A percentile compares a stretch with the other conserved stretches of the same genome.
phyloP scores from a whole-genome alignment of 106 monocot species.

The Iris macrosiphon region DNA sequence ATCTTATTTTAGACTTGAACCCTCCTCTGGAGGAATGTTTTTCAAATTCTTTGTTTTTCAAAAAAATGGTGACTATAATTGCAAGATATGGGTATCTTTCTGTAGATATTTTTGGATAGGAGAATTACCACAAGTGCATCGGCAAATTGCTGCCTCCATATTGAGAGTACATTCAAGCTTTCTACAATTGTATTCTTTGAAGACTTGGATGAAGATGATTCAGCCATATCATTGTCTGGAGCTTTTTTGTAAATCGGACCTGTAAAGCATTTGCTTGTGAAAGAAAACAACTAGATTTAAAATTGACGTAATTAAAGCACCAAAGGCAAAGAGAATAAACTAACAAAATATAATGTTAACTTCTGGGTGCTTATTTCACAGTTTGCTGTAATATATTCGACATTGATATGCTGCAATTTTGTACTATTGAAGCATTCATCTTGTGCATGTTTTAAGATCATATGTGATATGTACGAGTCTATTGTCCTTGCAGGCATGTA shows the following conservation, averaged over 20 bases:
- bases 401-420: not conserved
- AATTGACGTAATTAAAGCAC: not conserved
- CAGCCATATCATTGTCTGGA: conserved; percentile 28
- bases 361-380: not conserved
- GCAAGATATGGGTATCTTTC: no score
- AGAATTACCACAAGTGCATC: conserved; percentile 44
- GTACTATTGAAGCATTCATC: not conserved
- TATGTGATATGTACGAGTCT: no score
- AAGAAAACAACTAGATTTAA: not conserved
- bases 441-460: no score
- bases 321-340: not conserved
- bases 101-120: not conserved
- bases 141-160: conserved; percentile 59
- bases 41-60: no score
- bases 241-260: conserved; percentile 34
- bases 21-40: no score
- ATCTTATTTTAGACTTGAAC: no score
- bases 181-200: conserved; percentile 5
- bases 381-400: not conserved
- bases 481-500: no score
- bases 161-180: conserved; percentile 8
- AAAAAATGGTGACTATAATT: no score
- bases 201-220: conserved; percentile 13
- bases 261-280: conserved; percentile 15
- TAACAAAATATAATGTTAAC: not conserved